phyloP scores from a whole-genome alignment of 2,329 filamentous ascomycete species.

The Cytospora schulzeri region DNA sequence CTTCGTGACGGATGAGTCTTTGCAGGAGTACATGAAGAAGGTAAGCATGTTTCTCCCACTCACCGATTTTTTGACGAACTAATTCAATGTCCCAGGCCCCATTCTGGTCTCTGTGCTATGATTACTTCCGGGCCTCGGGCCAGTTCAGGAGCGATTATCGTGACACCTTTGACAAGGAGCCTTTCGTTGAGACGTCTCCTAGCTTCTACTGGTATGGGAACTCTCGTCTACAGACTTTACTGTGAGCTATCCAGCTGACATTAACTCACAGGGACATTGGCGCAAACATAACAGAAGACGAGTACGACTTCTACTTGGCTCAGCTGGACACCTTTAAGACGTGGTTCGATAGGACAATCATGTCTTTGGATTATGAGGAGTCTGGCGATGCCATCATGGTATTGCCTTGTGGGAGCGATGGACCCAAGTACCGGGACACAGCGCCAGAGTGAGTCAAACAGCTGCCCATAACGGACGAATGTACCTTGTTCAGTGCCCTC shows the following conservation, averaged over 20 bases:
- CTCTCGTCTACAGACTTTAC: neutral
- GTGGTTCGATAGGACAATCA: conserved; percentile 21
- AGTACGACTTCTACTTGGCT: conserved; percentile 13
- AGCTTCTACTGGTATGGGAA: conserved; percentile 13
- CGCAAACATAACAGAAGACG: conserved; percentile 14
- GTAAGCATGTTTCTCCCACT: neutral
- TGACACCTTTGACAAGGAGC: conserved; percentile 12
- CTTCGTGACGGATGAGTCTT: neutral
- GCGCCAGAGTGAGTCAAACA: conserved; percentile 15
- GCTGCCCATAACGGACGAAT: too few species aligned
- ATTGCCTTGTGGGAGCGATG: conserved; percentile 15
- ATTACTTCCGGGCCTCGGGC: conserved; percentile 12
- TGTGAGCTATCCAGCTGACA: neutral
- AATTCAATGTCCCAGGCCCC: conserved; percentile 13
- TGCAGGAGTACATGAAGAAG: conserved; percentile 23
- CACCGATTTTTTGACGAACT: neutral
- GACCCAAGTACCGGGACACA: conserved; percentile 13
- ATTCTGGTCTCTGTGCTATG: conserved; percentile 21
- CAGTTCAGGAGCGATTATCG: conserved; percentile 18
- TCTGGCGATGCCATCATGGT: conserved; percentile 10
- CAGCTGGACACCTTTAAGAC: conserved; percentile 15
- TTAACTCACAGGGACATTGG: conserved; percentile 3
- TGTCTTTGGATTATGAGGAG: neutral
- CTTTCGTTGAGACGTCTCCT: conserved; percentile 20
- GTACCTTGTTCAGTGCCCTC: neutral